Evolutionary conservation across 1,284 basidiomycete genomes (phyloP).

Genomic region (Vanrija sp.): DNA sequence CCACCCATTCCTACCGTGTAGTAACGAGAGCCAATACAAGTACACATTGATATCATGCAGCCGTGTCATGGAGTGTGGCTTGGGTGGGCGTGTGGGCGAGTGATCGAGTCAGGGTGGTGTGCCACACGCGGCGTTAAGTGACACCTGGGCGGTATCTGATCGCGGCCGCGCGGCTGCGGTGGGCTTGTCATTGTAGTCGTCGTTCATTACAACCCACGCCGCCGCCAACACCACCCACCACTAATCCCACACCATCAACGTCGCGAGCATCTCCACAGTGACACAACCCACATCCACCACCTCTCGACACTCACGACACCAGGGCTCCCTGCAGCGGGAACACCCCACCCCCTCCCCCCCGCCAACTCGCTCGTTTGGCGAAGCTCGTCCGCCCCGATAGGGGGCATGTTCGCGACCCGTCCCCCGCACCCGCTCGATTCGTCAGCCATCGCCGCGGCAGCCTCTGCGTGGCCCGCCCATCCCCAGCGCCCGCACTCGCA

Average conservation of each 20-base stretch:
- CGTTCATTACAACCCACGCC: no score
- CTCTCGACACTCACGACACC: no score
- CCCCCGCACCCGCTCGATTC: not conserved
- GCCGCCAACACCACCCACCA: no score
- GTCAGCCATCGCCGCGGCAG: not conserved
- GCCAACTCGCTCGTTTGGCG: not conserved
- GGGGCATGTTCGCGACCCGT: not conserved
- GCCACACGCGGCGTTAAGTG: constrained; percentile 7
- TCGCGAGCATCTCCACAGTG: no score
- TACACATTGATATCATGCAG: no score
- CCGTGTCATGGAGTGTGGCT: no score
- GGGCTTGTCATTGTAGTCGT: no score
- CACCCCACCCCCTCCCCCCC: not conserved
- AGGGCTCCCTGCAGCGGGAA: no score
- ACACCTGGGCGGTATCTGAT: not conserved
- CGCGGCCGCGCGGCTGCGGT: no score
- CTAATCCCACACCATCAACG: no score
- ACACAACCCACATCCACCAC: no score
- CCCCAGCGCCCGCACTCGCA: not conserved
- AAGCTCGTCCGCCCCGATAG: constrained; percentile 3
- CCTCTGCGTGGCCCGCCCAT: not conserved
- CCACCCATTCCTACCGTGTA: not conserved
- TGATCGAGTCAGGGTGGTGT: not conserved
- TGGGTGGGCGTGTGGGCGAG: no score
- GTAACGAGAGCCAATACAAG: not conserved